These are phyloP conservation scores for Colletotrichum sp. DNA, from an alignment of 2,329 filamentous ascomycete genomes.

Conservation along the genomic window DNA sequence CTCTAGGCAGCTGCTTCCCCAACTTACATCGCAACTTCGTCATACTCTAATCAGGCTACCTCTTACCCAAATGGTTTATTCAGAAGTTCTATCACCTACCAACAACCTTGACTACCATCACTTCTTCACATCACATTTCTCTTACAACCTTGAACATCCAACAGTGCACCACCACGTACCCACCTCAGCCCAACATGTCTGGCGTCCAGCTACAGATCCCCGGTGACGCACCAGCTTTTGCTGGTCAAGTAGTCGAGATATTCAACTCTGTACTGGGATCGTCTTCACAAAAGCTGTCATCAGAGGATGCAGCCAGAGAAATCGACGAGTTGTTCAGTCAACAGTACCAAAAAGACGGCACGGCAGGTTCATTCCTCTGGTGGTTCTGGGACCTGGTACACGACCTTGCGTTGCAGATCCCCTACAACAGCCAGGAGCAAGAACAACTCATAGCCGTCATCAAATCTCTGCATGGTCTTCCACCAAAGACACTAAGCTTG, in stretches of 20 bases:
- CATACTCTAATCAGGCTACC: neutral
- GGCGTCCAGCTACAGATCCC: neutral
- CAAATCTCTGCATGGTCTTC: neutral
- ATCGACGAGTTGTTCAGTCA: neutral
- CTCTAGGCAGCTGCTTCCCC: neutral
- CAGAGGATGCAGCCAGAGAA: neutral
- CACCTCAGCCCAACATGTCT: neutral
- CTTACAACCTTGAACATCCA: neutral
- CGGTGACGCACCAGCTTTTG: neutral
- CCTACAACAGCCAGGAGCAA: neutral
- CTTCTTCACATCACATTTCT: neutral
- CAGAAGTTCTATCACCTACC: neutral
- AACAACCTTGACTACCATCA: neutral
- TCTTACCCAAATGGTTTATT: neutral
- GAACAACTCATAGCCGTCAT: neutral
- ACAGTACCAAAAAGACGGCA: neutral
- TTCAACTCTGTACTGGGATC: neutral
- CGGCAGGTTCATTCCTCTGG: neutral
- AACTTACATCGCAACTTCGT: neutral
- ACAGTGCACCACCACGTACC: neutral
- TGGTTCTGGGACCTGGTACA: neutral
- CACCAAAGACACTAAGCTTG: neutral
- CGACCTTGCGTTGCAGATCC: neutral
- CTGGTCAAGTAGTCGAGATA: neutral
- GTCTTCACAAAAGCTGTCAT: neutral